Evolutionary conservation across 768 basidiomycete genomes (phyloP), one percentile per base, ranked within the genome.

Genomic region (Galerina sulciceps): DNA sequence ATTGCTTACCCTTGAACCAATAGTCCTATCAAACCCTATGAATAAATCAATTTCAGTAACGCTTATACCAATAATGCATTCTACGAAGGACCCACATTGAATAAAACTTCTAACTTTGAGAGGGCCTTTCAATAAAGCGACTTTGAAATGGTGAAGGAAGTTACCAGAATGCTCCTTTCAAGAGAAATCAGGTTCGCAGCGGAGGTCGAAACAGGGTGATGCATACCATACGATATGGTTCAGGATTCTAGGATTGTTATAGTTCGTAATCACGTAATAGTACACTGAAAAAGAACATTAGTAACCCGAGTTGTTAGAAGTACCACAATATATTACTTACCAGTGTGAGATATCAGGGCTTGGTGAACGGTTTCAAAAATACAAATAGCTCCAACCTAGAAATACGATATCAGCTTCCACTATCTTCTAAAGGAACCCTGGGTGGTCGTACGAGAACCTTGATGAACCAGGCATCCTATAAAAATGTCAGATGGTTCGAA

Each of bases 361-460:
- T 86, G 85, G 59, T 86, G 83, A 4, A 78, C 62, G 5, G 76
- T 82, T 61, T 87, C 86, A 54, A 81, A 81, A 3, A 74, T 13
- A 73, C 84, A 79, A 18, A 81, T 77, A 20, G 68, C 65, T n/a
- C 66, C 75, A 14, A 86, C 86, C 82, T 83, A 45, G 41, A 35
- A 3, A 37, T 34, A 14, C 2, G 22, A 52, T 53, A 15, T 20
- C 20, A 6, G 1, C 8, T 18, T 17, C 8, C 47, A 10, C 31
- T 47, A 18, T 13, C 20, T 38, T 36, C 2, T 44, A 22, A 31
- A 57, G 26, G 26, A 31, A 34, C n/a, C 26, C 48, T 44, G 60
- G 8, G 3, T 6, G 35, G 18, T 64, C 75, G 45, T 62, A 83
- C 83, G 52, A 85, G 73, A 6, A 65, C 61, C 66, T 82, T 84